phyloP scores from a whole-genome alignment of 805 yeast genomes.

The Isabelozyma gotoi region DNA sequence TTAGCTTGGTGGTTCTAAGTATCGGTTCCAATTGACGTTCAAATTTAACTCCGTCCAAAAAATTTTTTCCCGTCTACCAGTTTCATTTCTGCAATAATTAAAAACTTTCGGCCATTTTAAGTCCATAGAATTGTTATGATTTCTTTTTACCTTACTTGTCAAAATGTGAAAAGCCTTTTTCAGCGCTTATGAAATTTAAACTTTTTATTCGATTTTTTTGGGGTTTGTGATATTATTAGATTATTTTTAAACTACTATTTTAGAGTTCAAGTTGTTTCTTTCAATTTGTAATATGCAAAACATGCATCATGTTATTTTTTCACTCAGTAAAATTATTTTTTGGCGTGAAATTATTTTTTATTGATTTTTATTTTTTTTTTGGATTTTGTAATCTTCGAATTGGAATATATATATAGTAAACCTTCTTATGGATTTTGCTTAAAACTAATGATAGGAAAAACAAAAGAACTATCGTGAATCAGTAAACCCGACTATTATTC shows the following conservation, averaged over 20 bases:
- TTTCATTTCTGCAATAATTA: not conserved
- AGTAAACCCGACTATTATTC: not conserved
- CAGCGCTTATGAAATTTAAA: not conserved
- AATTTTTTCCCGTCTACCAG: too few species aligned
- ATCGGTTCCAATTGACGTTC: too few species aligned
- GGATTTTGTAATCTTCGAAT: not conserved
- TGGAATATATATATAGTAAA: not conserved
- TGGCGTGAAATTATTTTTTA: not conserved
- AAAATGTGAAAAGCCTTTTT: not conserved
- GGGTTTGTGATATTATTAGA: not conserved
- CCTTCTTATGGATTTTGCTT: not conserved
- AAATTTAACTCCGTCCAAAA: too few species aligned
- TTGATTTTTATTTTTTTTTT: slow-evolving; percentile 1
- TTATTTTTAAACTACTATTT: too few species aligned
- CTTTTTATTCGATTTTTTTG: not conserved
- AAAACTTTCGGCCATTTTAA: not conserved
- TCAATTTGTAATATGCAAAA: not conserved
- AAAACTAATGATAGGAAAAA: not conserved
- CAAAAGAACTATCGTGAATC: not conserved
- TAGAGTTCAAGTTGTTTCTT: not conserved
- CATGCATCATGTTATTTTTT: not conserved
- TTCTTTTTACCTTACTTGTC: not conserved
- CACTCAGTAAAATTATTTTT: not conserved
- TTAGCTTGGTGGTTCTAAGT: too few species aligned
- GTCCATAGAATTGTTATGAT: too few species aligned